phyloP scores from a whole-genome alignment of 2,329 filamentous ascomycete species.

The Penicillium psychrosexuale region DNA sequence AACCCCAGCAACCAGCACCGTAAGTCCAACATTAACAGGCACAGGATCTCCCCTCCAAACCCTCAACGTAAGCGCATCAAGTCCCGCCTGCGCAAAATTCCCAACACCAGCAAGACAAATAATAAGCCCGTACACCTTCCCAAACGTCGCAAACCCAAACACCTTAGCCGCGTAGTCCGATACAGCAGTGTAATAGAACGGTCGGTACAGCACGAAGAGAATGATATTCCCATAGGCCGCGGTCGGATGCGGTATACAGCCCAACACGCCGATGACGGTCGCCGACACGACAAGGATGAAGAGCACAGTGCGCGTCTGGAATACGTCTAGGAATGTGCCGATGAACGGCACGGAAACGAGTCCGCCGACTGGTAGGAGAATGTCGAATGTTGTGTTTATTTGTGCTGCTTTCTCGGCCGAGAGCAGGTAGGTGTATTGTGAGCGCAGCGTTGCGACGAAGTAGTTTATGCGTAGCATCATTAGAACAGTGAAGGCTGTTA shows the following conservation, averaged over 20 bases:
- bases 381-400: conserved; percentile 82
- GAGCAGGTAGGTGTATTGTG: conserved; percentile 77
- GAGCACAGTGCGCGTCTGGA: conserved; percentile 69
- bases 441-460: conserved; percentile 81
- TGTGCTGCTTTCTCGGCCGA: conserved; percentile 58
- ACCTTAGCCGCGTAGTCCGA: conserved; percentile 89
- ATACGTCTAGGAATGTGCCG: conserved; percentile 72
- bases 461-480: conserved; percentile 87
- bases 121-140: conserved; percentile 88
- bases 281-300: conserved; percentile 66
- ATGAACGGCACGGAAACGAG: conserved; percentile 85
- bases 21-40: conserved; percentile 70
- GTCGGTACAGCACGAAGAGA: conserved; percentile 80
- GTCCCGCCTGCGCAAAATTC: conserved; percentile 77
- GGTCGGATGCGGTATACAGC: conserved; percentile 69
- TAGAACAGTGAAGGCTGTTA: conserved; percentile 76
- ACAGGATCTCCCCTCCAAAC: conserved; percentile 69
- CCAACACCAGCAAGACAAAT: conserved; percentile 81
- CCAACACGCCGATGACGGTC: conserved; percentile 72
- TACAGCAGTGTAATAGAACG: conserved; percentile 84
- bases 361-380: conserved; percentile 79
- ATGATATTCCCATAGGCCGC: conserved; percentile 70
- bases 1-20: conserved; percentile 60
- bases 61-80: conserved; percentile 75
- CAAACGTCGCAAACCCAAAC: conserved; percentile 87